These are phyloP conservation scores for Globisporangium abappressorium DNA, from an alignment of 352 stramenopile genomes.

Conservation along the genomic window DNA sequence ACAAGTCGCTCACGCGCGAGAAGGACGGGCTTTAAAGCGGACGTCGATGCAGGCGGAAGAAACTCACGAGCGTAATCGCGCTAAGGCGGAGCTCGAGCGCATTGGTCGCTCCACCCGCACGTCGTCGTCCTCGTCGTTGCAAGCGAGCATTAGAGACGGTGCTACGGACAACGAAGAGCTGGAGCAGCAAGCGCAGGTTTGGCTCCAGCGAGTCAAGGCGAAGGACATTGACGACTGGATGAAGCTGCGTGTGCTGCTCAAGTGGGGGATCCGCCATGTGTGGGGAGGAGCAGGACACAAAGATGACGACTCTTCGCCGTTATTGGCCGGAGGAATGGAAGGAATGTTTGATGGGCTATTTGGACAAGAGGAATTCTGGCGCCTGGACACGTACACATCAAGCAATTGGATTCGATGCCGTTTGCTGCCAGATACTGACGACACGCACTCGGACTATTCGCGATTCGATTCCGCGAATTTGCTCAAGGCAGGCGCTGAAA, in stretches of 20 bases:
- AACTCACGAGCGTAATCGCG: constrained; percentile 58
- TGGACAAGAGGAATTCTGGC: constrained; percentile 74
- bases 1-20: constrained; percentile 74
- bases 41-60: constrained; percentile 54
- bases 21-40: constrained; percentile 60
- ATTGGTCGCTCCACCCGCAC: constrained; percentile 65
- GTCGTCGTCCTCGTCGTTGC: constrained; percentile 15
- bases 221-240: constrained; percentile 88
- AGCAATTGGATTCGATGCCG: constrained; percentile 86
- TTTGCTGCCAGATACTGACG: constrained; percentile 75
- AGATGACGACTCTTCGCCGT: background rate
- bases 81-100: constrained; percentile 59
- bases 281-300: constrained; percentile 33
- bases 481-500: constrained; percentile 21
- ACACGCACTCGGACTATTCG: constrained; percentile 50
- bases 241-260: constrained; percentile 70
- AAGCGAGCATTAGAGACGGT: constrained; percentile 13
- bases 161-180: constrained; percentile 21
- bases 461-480: constrained; percentile 29
- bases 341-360: constrained; percentile 33
- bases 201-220: constrained; percentile 78
- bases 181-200: constrained; percentile 55
- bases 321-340: constrained; percentile 14
- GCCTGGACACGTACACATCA: constrained; percentile 81
- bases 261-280: constrained; percentile 80